Conservation (phyloP, 768 basidiomycete species). For the Amanita brunnescens region DNA sequence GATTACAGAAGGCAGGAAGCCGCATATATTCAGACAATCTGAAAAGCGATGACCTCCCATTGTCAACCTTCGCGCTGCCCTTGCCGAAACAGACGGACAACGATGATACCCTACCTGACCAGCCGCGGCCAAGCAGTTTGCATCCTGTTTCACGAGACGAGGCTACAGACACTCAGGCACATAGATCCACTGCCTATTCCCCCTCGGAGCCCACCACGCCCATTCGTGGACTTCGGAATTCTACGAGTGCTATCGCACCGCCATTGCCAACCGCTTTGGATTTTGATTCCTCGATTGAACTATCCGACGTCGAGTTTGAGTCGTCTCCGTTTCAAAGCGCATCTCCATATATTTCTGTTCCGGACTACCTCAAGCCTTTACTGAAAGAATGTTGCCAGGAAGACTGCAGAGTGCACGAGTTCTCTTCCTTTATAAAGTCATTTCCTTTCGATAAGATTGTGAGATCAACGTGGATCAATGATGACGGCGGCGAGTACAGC, state of each 20-base stretch:
- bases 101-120: no score
- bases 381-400: conserved; percentile 64
- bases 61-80: no score
- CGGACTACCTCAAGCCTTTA: conserved; percentile 52
- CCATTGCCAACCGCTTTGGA: conserved; percentile 44
- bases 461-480: conserved; percentile 15
- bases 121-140: not conserved
- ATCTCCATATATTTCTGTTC: conserved; percentile 22
- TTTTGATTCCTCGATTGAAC: conserved; percentile 44
- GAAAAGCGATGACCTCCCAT: conserved; percentile 23
- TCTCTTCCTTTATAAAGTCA: conserved; percentile 74
- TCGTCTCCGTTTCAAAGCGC: conserved; percentile 17
- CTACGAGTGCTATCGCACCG: conserved; percentile 31
- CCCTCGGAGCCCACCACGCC: conserved; percentile 24
- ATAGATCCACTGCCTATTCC: conserved; percentile 5
- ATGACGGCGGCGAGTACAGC: conserved; percentile 13
- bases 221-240: conserved; percentile 35
- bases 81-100: no score
- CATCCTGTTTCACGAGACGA: not conserved
- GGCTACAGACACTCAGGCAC: not conserved
- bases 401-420: conserved; percentile 55
- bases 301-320: conserved; percentile 33
- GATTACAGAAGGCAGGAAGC: conserved; percentile 1
- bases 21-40: conserved; percentile 41
- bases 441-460: conserved; percentile 71